Evolutionary conservation across 371 early-diverging fungal species (phyloP), one percentile per base, ranked within the genome.

Genomic region (Fennellomyces sp.): DNA sequence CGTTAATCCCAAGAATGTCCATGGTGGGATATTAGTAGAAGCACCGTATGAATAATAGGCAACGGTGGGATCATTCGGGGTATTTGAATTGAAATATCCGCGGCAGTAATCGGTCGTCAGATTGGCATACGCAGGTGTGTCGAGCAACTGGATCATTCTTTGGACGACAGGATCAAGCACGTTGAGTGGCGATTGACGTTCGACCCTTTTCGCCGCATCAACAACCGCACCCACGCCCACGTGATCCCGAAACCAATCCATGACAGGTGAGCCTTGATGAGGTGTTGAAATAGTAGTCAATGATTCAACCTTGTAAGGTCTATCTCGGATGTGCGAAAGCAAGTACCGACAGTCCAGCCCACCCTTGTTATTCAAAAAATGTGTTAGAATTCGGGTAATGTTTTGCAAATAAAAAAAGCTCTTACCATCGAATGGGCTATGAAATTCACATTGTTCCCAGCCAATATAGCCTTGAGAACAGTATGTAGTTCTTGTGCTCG

Each of bases 231-330:
- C 81, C 0, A 92, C 76, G 12, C 89, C 86, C 26, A 94, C 71
- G 48, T 86, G 79, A 62, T 94, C 93, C 19, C 91, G 84, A 61
- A 89, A 91, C 91, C 92, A 94, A 74, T 94, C 94, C 93, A 94
- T 94, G 70, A 95, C 88, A 5, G 91, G 85, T 35, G 87, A 86
- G 5, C 97, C 97, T 25, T 91, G 88, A 69, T 96, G 97, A n/a
- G 97, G 97, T 7, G 97, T 94, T 3, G 90, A 90, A 15, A 96
- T 78, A 0, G 95, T 95, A 0, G 95, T 94, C 26, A 96, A 70
- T 2, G 94, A 90, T 25, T 73, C 77, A 6, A 93, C 87, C 7
- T 69, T 49, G 65, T 89, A 94, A 50, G 78, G 65, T 31, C 81
- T 76, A 36, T 87, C 80, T 1, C 78, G 77, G 25, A 95, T 73